Conservation (phyloP, 345 rosid genomes). For the Pugionium cornutum region DNA sequence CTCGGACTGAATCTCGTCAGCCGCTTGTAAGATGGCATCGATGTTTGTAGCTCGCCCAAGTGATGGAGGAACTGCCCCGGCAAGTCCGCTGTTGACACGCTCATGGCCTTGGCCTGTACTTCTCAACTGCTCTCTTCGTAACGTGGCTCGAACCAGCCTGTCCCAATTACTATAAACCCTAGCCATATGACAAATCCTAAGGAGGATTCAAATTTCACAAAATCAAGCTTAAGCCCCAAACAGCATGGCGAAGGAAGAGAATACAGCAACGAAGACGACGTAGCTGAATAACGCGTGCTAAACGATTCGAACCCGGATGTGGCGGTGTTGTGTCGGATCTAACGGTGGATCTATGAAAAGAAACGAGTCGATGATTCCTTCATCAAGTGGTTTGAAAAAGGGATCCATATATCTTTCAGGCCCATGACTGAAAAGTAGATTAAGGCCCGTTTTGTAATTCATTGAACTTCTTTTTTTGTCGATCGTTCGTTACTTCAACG, state of each 20-base stretch:
- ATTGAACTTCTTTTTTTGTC: too few species aligned
- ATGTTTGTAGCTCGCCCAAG: slow-evolving; percentile 84
- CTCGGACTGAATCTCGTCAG: slow-evolving; percentile 89
- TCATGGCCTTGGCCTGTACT: slow-evolving; percentile 60
- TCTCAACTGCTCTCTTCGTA: slow-evolving; percentile 75
- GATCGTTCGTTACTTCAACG: too few species aligned
- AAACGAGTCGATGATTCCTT: slow-evolving; percentile 35
- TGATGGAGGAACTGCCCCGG: slow-evolving; percentile 83
- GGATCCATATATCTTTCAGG: too few species aligned
- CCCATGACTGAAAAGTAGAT: too few species aligned
- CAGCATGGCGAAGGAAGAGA: slow-evolving; percentile 15
- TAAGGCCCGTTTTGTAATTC: too few species aligned
- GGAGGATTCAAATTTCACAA: slow-evolving; percentile 29
- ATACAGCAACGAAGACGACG: not conserved
- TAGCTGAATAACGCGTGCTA: slow-evolving; percentile 12
- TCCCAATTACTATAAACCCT: slow-evolving; percentile 76
- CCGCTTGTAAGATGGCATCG: slow-evolving; percentile 87
- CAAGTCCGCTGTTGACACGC: slow-evolving; percentile 67
- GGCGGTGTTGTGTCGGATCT: slow-evolving; percentile 41
- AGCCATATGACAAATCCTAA: slow-evolving; percentile 53
- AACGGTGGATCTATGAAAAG: slow-evolving; percentile 28
- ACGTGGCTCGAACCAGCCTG: slow-evolving; percentile 81
- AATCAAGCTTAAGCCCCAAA: slow-evolving; percentile 17
- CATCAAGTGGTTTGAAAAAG: slow-evolving; percentile 32
- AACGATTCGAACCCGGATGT: slow-evolving; percentile 31